phyloP scores from a whole-genome alignment of 257 asterid species.

The Prunella vulgaris region DNA sequence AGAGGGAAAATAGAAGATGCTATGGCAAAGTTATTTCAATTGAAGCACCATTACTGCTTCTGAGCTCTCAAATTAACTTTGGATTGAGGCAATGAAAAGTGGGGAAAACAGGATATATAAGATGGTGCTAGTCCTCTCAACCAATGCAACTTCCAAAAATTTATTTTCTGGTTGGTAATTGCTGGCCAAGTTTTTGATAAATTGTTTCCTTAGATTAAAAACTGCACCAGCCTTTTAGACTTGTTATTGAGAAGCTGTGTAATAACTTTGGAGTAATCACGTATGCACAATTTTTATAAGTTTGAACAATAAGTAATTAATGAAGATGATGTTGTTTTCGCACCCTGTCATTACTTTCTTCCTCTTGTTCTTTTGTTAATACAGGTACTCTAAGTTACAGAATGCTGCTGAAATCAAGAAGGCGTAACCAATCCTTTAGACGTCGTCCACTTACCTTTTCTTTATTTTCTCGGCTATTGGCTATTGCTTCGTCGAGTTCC shows the following conservation, averaged over 20 bases:
- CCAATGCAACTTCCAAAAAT: neutral
- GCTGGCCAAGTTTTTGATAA: neutral
- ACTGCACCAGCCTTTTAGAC: neutral
- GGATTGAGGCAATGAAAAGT: neutral
- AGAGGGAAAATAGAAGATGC: neutral
- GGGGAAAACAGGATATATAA: neutral
- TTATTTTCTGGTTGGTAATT: neutral
- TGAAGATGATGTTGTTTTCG: neutral
- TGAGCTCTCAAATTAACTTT: neutral
- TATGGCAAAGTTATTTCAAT: neutral
- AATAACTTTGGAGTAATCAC: neutral
- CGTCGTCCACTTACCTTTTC: slow-evolving; percentile 53
- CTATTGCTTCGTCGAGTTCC: slow-evolving; percentile 36
- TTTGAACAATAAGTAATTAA: neutral
- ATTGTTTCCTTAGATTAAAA: neutral
- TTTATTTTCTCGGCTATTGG: slow-evolving; percentile 60
- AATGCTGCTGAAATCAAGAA: slow-evolving; percentile 55
- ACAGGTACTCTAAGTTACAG: slow-evolving; percentile 6
- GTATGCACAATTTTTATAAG: neutral
- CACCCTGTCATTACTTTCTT: neutral
- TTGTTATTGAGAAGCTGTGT: neutral
- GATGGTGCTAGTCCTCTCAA: neutral
- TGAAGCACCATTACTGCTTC: neutral
- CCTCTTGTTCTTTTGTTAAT: slow-evolving; percentile 2
- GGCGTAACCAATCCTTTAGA: slow-evolving; percentile 24